These are phyloP conservation scores for Teratosphaeria epicoccoides DNA, from an alignment of 2,329 filamentous ascomycete species.

Conservation along the genomic window DNA sequence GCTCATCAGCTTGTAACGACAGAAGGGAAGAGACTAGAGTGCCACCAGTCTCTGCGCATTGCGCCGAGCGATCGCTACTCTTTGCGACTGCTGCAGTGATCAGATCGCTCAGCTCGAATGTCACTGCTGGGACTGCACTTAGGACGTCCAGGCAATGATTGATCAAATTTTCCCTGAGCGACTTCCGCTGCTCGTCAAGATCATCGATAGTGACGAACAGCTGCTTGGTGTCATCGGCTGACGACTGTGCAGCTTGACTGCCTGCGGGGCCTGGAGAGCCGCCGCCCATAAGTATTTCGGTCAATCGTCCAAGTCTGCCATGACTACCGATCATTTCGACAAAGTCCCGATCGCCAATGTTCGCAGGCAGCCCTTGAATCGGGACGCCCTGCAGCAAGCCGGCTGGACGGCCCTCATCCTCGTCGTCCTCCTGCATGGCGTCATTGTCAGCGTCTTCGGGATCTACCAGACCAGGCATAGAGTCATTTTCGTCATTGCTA, in stretches of 20 bases:
- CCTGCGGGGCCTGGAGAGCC: slow-evolving; percentile 1
- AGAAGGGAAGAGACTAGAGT: slow-evolving; percentile 78
- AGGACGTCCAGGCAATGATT: slow-evolving; percentile 86
- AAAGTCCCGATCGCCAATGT: slow-evolving; percentile 15
- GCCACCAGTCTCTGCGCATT: slow-evolving; percentile 64
- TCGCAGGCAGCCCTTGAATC: slow-evolving; percentile 15
- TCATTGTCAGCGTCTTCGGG: slow-evolving; percentile 9
- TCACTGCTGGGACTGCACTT: slow-evolving; percentile 74
- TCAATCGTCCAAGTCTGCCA: slow-evolving; percentile 4
- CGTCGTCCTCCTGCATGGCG: slow-evolving; percentile 14
- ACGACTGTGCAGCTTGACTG: slow-evolving; percentile 1
- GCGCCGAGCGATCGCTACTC: slow-evolving; percentile 47
- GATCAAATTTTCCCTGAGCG: slow-evolving; percentile 67
- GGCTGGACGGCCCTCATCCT: neutral
- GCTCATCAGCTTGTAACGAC: slow-evolving; percentile 46
- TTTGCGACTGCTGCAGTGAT: slow-evolving; percentile 62
- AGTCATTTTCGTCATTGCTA: neutral
- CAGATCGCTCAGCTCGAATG: slow-evolving; percentile 82
- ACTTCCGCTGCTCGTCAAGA: slow-evolving; percentile 62
- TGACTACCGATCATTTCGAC: slow-evolving; percentile 11
- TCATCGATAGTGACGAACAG: slow-evolving; percentile 57
- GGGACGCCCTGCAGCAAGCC: slow-evolving; percentile 1
- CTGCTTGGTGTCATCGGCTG: slow-evolving; percentile 24
- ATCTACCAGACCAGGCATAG: neutral
- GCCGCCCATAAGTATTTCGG: slow-evolving; percentile 1